Conservation (phyloP, 2,329 filamentous ascomycete genomes). For the Aspergillus sp. region DNA sequence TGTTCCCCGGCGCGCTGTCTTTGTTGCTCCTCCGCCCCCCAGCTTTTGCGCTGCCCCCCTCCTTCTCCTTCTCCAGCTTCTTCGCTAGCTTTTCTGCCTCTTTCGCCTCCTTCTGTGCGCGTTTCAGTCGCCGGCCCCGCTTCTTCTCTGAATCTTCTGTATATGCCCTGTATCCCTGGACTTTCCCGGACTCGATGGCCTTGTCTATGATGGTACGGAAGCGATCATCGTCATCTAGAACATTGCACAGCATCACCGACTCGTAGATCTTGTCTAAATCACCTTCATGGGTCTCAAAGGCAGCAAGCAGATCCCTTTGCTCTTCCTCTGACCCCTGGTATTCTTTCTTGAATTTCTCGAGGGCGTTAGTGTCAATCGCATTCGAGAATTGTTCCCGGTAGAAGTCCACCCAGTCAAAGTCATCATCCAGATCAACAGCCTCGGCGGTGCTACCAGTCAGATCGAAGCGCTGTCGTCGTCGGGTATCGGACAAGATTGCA, state of each 20-base stretch:
- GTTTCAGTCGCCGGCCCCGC: conserved; percentile 58
- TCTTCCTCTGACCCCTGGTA: conserved; percentile 91
- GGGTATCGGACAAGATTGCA: conserved; percentile 81
- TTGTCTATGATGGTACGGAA: conserved; percentile 79
- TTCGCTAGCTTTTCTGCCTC: conserved; percentile 76
- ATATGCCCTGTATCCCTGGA: conserved; percentile 68
- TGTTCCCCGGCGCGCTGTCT: conserved; percentile 33
- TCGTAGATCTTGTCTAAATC: conserved; percentile 77
- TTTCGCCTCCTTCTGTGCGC: conserved; percentile 64
- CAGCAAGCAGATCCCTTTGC: conserved; percentile 70
- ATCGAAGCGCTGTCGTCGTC: conserved; percentile 82
- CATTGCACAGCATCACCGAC: conserved; percentile 80
- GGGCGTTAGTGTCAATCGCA: conserved; percentile 70
- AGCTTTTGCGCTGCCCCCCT: conserved; percentile 27
- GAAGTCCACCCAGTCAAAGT: conserved; percentile 88
- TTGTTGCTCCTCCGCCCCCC: conserved; percentile 19
- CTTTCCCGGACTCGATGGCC: conserved; percentile 70
- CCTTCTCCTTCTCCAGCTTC: conserved; percentile 70
- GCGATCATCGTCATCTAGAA: conserved; percentile 78
- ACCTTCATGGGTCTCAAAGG: conserved; percentile 72
- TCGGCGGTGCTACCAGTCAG: conserved; percentile 86
- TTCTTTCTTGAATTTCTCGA: conserved; percentile 70
- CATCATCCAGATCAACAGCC: conserved; percentile 67
- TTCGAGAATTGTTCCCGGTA: conserved; percentile 82
- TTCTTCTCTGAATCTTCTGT: conserved; percentile 69